Percentiles rank a stretch among this genome's conserved stretches.
Conservation (phyloP, 2,329 filamentous ascomycete genomes). For the Trichoderma sp. region DNA sequence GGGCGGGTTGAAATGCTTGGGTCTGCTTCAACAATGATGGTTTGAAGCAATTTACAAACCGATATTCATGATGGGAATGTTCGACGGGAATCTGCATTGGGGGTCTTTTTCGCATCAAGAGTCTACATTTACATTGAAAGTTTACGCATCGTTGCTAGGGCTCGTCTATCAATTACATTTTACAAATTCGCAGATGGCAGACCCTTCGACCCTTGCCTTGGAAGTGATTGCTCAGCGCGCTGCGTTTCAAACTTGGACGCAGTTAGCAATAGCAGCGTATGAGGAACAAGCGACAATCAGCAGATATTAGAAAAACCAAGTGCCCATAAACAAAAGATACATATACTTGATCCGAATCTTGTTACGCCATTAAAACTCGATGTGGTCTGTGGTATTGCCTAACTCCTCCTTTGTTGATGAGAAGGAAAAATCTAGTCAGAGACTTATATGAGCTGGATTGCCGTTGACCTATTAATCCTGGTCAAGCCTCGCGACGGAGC, state of each 20-base stretch:
- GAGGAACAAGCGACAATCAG: background rate
- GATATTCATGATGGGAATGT: background rate
- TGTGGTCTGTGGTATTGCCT: background rate
- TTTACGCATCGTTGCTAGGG: background rate
- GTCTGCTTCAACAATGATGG: background rate
- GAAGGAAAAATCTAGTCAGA: background rate
- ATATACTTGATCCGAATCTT: background rate
- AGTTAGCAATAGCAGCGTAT: background rate
- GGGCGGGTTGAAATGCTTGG: background rate
- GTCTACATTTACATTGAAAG: background rate
- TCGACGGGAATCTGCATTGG: background rate
- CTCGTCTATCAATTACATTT: background rate
- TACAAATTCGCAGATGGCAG: background rate
- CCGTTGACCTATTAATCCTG: background rate
- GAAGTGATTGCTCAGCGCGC: background rate
- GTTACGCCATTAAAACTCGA: background rate
- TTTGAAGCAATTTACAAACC: background rate
- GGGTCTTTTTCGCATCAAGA: background rate
- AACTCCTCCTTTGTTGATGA: background rate
- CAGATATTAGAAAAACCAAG: background rate
- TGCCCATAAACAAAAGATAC: background rate
- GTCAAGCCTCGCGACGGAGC: background rate
- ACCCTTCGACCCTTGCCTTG: background rate
- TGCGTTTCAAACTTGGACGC: background rate
- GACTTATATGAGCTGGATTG: background rate